Base-by-base conservation (phyloP, 805 yeast species). In the Komagataella kurtzmanii region DNA sequence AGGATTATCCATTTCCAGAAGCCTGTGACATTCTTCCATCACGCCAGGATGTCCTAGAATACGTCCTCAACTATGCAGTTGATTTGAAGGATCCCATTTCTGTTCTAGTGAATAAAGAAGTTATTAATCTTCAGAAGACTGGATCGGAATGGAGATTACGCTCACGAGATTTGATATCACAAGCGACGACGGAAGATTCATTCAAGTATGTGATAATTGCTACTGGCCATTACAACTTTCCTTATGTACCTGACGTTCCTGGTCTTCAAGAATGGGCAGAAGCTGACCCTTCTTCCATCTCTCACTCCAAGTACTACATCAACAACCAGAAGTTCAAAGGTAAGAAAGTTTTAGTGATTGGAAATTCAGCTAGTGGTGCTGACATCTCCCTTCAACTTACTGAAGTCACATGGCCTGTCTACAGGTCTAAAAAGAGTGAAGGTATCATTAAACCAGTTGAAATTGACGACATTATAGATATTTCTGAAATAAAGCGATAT, bases 11-110 rank as follows among this genome's bases (percentile, higher is more conserved):
- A 8, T 61, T 65, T 45, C 69, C 69, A 6, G 65, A 62, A 5
- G 62, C 66, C 3, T 61, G 71, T 7, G 79, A 78, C 8, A 61
- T 67, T 12, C 89, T 81, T 59, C 86, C 90, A 1, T 65, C 67
- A 12, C 75, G 91, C 55, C 53, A 63, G 1, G 83, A 83, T 49
- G 89, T 89, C 6, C 69, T 73, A 47, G 59, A 73, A 23, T 89
- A 89, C 62, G 62, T 89, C 54, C 66, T 72, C 47, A 56, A 66
- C n/a, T 88, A 85, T 59, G 67, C 79, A 40, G 62, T 68, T 23
- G 70, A 73, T 1, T 65, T 80, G 49, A 67, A 66, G 24, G 58
- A 57, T 3, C 56, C 60, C 45, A 78, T 79, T 21, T 60, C 59
- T 5, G 63, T 50, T 51, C 17, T 18, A 8, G 74, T 72, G 59